A percentile compares a stretch with the other conserved stretches of the same genome.
These are phyloP conservation scores for Phialophora macrospora DNA, from an alignment of 2,329 filamentous ascomycete species.

Conservation along the genomic window DNA sequence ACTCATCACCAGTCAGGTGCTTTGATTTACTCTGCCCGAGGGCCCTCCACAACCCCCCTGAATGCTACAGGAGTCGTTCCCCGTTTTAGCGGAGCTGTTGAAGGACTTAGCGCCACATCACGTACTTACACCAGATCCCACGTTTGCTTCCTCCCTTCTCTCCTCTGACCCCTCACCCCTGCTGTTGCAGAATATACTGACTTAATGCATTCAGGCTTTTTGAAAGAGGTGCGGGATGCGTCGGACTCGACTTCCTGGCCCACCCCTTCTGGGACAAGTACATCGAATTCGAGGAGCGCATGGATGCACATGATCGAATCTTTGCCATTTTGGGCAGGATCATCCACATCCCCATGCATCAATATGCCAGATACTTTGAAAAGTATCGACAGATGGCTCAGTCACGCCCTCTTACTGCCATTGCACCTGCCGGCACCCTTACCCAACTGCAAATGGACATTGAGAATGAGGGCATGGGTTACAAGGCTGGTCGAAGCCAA, in stretches of 20 bases:
- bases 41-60: slow-evolving; percentile 23
- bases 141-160: slow-evolving; percentile 53
- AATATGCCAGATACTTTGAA: slow-evolving; percentile 94
- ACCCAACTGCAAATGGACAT: slow-evolving; percentile 73
- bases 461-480: slow-evolving; percentile 64
- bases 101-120: slow-evolving; percentile 34
- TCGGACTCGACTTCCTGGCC: slow-evolving; percentile 90
- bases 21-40: slow-evolving; percentile 46
- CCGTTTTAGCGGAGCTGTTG: slow-evolving; percentile 26
- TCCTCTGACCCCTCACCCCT: slow-evolving; percentile 42
- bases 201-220: slow-evolving; percentile 70
- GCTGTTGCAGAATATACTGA: slow-evolving; percentile 47
- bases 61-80: slow-evolving; percentile 24
- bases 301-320: slow-evolving; percentile 81
- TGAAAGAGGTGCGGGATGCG: slow-evolving; percentile 81
- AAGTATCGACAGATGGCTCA: slow-evolving; percentile 80
- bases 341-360: slow-evolving; percentile 89
- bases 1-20: slow-evolving; percentile 58
- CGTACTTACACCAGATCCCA: slow-evolving; percentile 46
- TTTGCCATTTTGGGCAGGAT: slow-evolving; percentile 82
- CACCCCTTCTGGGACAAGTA: slow-evolving; percentile 99
- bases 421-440: slow-evolving; percentile 71
- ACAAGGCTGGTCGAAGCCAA: slow-evolving; percentile 64
- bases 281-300: slow-evolving; percentile 91
- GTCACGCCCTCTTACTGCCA: slow-evolving; percentile 71